Conservation (phyloP, 306 rosid species). For the Astragalus membranaceus region DNA sequence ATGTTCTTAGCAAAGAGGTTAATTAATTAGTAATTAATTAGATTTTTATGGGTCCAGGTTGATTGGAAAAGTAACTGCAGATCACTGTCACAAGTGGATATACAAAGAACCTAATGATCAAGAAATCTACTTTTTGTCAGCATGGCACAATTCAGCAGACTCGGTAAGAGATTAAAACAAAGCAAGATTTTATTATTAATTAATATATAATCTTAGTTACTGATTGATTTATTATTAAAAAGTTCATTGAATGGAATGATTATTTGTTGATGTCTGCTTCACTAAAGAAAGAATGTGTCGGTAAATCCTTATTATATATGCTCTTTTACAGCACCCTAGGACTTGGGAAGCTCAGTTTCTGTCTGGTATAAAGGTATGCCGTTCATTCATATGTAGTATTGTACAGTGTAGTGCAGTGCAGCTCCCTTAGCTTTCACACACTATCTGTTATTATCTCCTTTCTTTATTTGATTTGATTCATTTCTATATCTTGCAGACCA, state of each 20-base stretch:
- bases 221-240: not conserved
- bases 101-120: too few relatives aligned
- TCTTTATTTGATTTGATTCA: not conserved
- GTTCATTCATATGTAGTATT: not conserved
- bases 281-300: conserved; percentile 5
- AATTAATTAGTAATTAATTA: too few relatives aligned
- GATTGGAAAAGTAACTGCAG: too few relatives aligned
- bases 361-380: conserved; percentile 86
- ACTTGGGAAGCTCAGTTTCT: conserved; percentile 90
- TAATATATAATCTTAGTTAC: not conserved
- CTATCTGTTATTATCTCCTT: not conserved
- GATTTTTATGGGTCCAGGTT: too few relatives aligned
- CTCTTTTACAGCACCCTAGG: too few relatives aligned
- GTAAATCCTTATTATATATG: not conserved
- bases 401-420: too few relatives aligned
- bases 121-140: conserved; percentile 83
- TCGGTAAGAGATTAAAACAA: conserved; percentile 67
- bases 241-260: not conserved
- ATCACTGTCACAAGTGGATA: too few relatives aligned
- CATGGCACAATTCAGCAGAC: too few relatives aligned
- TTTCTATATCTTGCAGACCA: too few relatives aligned
- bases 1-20: too few relatives aligned
- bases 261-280: conserved; percentile 18
- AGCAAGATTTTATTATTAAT: too few relatives aligned
- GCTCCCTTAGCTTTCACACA: not conserved